Percentiles rank a stretch among this genome's conserved stretches.
These are phyloP conservation scores for Ustilago lituana DNA, from an alignment of 1,284 basidiomycete species.

Conservation along the genomic window DNA sequence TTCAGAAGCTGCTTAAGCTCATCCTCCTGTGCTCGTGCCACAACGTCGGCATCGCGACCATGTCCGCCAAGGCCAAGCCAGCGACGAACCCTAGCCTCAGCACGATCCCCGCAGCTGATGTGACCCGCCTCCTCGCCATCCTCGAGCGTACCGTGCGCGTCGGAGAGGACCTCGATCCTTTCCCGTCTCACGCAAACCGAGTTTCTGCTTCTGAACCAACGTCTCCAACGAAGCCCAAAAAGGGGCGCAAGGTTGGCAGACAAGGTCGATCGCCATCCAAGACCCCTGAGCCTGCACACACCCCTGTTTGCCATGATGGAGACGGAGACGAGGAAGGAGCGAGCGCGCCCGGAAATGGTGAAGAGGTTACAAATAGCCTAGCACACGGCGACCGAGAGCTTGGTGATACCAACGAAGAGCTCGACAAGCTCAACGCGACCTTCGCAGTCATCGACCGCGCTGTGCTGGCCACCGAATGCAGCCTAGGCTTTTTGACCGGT, in stretches of 20 bases:
- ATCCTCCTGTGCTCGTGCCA: constrained; percentile 37
- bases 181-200: constrained; percentile 31
- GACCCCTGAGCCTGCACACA: constrained; percentile 24
- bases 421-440: constrained; percentile 40
- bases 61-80: constrained; percentile 17
- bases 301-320: not conserved
- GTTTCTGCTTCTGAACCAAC: constrained; percentile 10
- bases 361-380: not conserved
- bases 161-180: constrained; percentile 41
- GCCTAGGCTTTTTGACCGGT: constrained; percentile 78
- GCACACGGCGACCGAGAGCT: constrained; percentile 71
- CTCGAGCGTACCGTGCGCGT: constrained; percentile 48
- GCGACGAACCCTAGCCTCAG: constrained; percentile 14
- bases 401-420: constrained; percentile 71
- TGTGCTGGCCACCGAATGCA: constrained; percentile 82
- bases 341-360: not conserved
- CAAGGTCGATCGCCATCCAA: constrained; percentile 26
- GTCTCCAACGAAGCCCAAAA: constrained; percentile 35
- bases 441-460: constrained; percentile 50
- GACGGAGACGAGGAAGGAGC: not conserved
- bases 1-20: constrained; percentile 48
- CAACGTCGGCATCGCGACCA: constrained; percentile 19
- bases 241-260: constrained; percentile 13
- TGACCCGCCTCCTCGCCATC: constrained; percentile 42
- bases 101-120: constrained; percentile 25